phyloP scores from a whole-genome alignment of 306 rosid genomes.

The Vigna mungo region DNA sequence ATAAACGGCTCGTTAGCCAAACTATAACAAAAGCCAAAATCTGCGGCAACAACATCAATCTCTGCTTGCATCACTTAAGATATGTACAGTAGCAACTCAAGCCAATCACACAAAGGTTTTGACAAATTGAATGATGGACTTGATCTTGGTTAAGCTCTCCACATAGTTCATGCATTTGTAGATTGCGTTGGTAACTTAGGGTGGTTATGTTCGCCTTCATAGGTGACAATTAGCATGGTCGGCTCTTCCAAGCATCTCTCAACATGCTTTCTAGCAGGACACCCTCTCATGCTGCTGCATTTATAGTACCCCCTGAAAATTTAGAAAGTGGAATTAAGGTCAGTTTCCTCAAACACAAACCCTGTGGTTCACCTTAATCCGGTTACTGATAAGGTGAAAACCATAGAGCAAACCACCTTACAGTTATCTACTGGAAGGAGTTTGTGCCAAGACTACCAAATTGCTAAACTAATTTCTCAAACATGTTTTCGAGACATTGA shows the following conservation, averaged over 20 bases:
- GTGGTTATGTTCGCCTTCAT: slow-evolving; percentile 98
- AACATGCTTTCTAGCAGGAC: slow-evolving; percentile 99
- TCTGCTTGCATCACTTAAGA: slow-evolving; percentile 62
- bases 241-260: slow-evolving; percentile 98
- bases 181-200: slow-evolving; percentile 79
- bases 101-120: slow-evolving; percentile 49
- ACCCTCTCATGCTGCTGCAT: slow-evolving; percentile 99
- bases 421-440: background rate
- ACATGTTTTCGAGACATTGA: slow-evolving; percentile 29
- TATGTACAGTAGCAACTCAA: slow-evolving; percentile 76
- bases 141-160: slow-evolving; percentile 51
- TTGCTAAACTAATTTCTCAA: slow-evolving; percentile 17
- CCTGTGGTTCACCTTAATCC: slow-evolving; percentile 9
- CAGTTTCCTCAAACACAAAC: slow-evolving; percentile 39
- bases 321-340: slow-evolving; percentile 10
- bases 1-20: slow-evolving; percentile 52
- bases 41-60: slow-evolving; percentile 44
- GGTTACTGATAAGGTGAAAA: slow-evolving; percentile 8
- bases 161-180: slow-evolving; percentile 66
- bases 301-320: slow-evolving; percentile 94
- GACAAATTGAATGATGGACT: slow-evolving; percentile 43
- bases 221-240: slow-evolving; percentile 91
- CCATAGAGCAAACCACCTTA: background rate
- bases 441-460: slow-evolving; percentile 29
- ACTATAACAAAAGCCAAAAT: slow-evolving; percentile 46